Evolutionary conservation across 495 filamentous ascomycete genomes (phyloP).

Genomic region (Aspergillus bertholletiae): DNA sequence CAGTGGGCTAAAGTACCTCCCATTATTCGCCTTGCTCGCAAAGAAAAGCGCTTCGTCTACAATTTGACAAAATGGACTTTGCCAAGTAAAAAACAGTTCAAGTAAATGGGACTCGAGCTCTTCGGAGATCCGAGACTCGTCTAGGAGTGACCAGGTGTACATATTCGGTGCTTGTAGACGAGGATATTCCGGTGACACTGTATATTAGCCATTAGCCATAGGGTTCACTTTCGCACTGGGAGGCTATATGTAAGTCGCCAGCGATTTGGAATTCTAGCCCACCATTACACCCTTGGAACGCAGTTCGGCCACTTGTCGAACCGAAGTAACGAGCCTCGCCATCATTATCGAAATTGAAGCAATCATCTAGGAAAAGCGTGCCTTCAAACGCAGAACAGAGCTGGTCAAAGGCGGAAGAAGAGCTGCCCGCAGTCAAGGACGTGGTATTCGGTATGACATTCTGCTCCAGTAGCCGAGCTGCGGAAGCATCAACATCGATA

Average conservation of each 20-base stretch:
- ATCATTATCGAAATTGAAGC: conserved; percentile 30
- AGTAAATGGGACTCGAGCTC: conserved; percentile 23
- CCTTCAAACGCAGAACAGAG: conserved; percentile 24
- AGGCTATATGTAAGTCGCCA: too few relatives aligned
- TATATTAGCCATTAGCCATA: too few relatives aligned
- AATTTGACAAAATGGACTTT: conserved; percentile 69
- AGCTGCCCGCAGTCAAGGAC: not conserved
- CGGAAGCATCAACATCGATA: conserved; percentile 22
- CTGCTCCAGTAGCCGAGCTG: conserved; percentile 17
- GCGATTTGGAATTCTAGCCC: not conserved
- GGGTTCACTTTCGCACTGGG: too few relatives aligned
- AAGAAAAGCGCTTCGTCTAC: conserved; percentile 72
- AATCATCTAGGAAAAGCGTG: conserved; percentile 24
- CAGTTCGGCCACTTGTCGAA: conserved; percentile 23
- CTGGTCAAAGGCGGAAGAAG: conserved; percentile 11
- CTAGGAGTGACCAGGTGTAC: not conserved
- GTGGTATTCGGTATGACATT: not conserved
- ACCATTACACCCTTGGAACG: conserved; percentile 16
- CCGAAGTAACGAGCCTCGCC: conserved; percentile 31
- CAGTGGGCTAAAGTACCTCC: conserved; percentile 64
- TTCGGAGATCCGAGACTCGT: conserved; percentile 10
- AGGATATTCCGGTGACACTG: too few relatives aligned
- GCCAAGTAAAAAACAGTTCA: conserved; percentile 74
- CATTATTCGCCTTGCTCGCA: conserved; percentile 55
- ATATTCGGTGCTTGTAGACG: not conserved